A percentile compares a stretch with the other conserved stretches of the same genome.
Evolutionary conservation across 2,329 filamentous ascomycete species (phyloP).

Genomic region (Cladosporium sp.): DNA sequence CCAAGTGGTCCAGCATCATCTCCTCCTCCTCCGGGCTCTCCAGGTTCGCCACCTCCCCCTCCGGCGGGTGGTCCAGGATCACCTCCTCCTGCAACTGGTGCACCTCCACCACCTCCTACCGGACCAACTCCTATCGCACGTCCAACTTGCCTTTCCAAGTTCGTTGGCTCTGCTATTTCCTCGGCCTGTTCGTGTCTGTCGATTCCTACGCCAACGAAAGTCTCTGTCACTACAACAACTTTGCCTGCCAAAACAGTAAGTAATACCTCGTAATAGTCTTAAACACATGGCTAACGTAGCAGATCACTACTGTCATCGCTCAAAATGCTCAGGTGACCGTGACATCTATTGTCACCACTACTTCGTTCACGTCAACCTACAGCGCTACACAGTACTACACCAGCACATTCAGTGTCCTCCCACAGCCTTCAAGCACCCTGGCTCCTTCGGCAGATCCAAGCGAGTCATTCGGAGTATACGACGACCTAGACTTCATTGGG

Average conservation of each 20-base stretch:
- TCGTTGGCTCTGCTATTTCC: not conserved
- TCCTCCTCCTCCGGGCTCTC: too few species aligned
- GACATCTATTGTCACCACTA: not conserved
- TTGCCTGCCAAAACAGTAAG: slow-evolving; percentile 1
- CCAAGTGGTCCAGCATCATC: too few species aligned
- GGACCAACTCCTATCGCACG: slow-evolving; percentile 1
- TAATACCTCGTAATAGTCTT: not conserved
- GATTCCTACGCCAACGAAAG: slow-evolving; percentile 11
- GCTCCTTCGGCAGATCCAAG: not conserved
- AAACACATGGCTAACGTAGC: not conserved
- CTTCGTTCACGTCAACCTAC: not conserved
- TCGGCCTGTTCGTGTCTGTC: slow-evolving; percentile 13
- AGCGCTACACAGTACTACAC: slow-evolving; percentile 9
- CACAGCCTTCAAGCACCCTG: not conserved
- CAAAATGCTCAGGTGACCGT: slow-evolving; percentile 1
- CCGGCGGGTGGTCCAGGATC: not conserved
- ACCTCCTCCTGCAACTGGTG: not conserved
- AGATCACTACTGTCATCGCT: slow-evolving; percentile 6
- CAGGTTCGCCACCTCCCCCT: not conserved
- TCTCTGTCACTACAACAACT: not conserved
- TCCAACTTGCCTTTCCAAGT: slow-evolving; percentile 6
- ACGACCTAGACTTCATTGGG: slow-evolving; percentile 4
- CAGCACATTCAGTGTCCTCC: slow-evolving; percentile 10
- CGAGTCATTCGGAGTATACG: slow-evolving; percentile 4
- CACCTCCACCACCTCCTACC: not conserved